phyloP scores from a whole-genome alignment of 495 filamentous ascomycete species.

The Penicillium cinerascens region DNA sequence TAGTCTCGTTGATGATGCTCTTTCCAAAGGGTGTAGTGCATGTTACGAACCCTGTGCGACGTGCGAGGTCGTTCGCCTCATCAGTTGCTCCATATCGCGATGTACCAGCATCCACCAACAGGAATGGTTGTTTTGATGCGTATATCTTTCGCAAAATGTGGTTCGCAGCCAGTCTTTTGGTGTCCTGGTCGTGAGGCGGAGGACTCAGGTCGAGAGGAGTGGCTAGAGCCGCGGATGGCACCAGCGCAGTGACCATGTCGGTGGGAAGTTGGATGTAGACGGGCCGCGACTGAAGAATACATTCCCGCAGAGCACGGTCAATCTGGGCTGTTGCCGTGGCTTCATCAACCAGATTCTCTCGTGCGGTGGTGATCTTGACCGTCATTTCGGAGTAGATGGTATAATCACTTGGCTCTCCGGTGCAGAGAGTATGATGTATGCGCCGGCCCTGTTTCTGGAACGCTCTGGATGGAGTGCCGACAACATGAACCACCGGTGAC shows the following conservation, averaged over 20 bases:
- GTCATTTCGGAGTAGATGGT: not conserved
- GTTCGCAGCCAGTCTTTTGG: no score
- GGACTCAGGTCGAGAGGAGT: not conserved
- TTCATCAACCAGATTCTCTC: not conserved
- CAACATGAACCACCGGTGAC: slow-evolving; percentile 27
- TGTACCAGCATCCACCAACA: no score
- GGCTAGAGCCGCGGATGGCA: not conserved
- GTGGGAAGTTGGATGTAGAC: slow-evolving; percentile 21
- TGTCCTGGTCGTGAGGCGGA: not conserved
- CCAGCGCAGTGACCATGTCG: not conserved
- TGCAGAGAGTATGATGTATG: slow-evolving; percentile 27
- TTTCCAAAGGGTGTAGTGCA: no score
- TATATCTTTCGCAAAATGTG: no score
- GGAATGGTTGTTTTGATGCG: no score
- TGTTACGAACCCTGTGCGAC: no score
- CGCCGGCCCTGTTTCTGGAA: not conserved
- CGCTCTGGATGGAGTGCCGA: slow-evolving; percentile 4
- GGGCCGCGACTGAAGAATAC: slow-evolving; percentile 21
- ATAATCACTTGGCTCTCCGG: slow-evolving; percentile 10
- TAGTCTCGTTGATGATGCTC: no score
- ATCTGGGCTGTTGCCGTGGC: slow-evolving; percentile 17
- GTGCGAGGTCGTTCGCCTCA: no score
- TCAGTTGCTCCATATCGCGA: no score
- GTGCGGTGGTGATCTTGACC: not conserved
- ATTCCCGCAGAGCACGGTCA: slow-evolving; percentile 23